phyloP scores from a whole-genome alignment of 768 basidiomycete species.

The Tylopilus felleus region DNA sequence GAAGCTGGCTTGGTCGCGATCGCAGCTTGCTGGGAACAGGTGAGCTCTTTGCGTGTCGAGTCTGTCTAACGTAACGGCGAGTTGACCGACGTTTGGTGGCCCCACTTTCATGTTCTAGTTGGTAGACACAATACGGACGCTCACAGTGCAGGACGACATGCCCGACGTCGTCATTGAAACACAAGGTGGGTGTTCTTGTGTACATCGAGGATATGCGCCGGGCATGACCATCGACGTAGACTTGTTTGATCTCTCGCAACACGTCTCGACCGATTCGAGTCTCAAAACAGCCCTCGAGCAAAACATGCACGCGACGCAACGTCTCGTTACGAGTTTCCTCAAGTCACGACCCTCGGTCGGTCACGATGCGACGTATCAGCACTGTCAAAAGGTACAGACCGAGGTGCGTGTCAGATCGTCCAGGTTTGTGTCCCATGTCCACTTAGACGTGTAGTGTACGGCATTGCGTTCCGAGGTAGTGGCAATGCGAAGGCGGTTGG shows the following conservation, averaged over 20 bases:
- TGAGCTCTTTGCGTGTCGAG: constrained; percentile 28
- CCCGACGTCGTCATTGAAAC: constrained; percentile 41
- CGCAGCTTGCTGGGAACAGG: constrained; percentile 79
- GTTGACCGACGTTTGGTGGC: background rate
- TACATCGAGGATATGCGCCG: background rate
- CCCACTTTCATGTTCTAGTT: constrained; percentile 41
- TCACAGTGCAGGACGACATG: constrained; percentile 52
- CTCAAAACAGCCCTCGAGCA: constrained; percentile 46
- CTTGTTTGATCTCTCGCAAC: constrained; percentile 32
- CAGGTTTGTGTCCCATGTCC: background rate
- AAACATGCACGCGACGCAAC: constrained; percentile 55
- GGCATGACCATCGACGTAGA: constrained; percentile 12
- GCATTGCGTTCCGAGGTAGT: constrained; percentile 58
- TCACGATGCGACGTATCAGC: constrained; percentile 40
- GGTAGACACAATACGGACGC: constrained; percentile 59
- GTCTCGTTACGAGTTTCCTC: constrained; percentile 57
- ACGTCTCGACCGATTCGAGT: constrained; percentile 28
- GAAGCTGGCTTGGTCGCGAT: constrained; percentile 73
- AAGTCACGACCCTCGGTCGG: constrained; percentile 32
- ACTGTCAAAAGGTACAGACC: constrained; percentile 53
- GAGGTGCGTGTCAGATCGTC: constrained; percentile 44
- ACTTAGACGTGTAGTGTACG: constrained; percentile 43
- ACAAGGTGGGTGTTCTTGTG: constrained; percentile 32
- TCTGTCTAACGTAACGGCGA: background rate
- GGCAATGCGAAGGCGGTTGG: constrained; percentile 45